Conservation (phyloP, 2,329 filamentous ascomycete genomes). For the Elsinoe perseae region DNA sequence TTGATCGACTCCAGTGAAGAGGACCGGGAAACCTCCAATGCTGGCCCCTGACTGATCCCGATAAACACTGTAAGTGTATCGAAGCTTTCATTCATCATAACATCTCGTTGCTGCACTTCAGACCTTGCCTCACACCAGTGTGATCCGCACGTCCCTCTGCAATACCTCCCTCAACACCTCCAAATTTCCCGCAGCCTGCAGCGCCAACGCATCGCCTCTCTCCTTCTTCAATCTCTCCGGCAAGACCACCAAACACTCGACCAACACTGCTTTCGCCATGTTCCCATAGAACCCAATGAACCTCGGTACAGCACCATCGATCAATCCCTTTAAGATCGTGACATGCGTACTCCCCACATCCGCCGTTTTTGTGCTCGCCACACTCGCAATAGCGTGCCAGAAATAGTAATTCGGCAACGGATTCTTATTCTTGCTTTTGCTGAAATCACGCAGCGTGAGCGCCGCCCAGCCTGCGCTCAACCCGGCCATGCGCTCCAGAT, state of each 20-base stretch:
- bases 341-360: conserved; percentile 42
- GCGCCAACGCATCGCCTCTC: conserved; percentile 13
- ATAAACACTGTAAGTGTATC: too few species aligned
- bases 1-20: too few species aligned
- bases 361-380: conserved; percentile 63
- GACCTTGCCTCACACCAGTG: conserved; percentile 9
- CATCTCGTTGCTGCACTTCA: neutral
- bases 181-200: conserved; percentile 15
- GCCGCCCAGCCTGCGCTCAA: conserved; percentile 78
- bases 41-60: too few species aligned
- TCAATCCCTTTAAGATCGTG: conserved; percentile 45
- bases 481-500: conserved; percentile 75
- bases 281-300: conserved; percentile 77
- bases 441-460: conserved; percentile 74
- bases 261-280: conserved; percentile 62
- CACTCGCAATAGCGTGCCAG: conserved; percentile 69
- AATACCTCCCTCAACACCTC: conserved; percentile 18
- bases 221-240: conserved; percentile 37
- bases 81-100: too few species aligned
- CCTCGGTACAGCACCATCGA: conserved; percentile 59
- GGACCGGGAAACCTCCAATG: too few species aligned
- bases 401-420: conserved; percentile 73
- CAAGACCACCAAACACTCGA: conserved; percentile 65
- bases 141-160: conserved; percentile 20
- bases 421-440: conserved; percentile 57